phyloP scores from a whole-genome alignment of 805 yeast species.

The Pichia sporocuriosa region DNA sequence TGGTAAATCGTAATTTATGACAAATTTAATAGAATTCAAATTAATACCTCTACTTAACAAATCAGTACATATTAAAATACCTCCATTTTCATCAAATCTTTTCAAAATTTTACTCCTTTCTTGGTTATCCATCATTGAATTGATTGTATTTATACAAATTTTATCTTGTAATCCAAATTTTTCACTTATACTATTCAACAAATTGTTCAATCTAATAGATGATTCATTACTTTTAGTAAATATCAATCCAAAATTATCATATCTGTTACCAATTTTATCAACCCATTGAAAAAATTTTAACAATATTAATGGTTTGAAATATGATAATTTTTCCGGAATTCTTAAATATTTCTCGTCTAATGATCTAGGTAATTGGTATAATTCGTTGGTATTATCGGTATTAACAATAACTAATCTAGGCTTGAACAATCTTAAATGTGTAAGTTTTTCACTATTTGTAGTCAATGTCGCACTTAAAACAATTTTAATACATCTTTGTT shows the following conservation, averaged over 20 bases:
- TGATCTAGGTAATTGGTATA: constrained; percentile 54
- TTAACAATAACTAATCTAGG: constrained; percentile 78
- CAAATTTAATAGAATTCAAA: constrained; percentile 59
- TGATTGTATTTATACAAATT: constrained; percentile 47
- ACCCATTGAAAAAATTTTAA: constrained; percentile 41
- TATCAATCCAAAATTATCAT: constrained; percentile 39
- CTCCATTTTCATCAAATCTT: constrained; percentile 46
- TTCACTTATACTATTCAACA: constrained; percentile 39
- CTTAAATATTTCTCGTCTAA: constrained; percentile 32
- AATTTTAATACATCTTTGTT: constrained; percentile 46
- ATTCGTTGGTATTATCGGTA: constrained; percentile 40
- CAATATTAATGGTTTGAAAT: constrained; percentile 68
- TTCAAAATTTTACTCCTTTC: constrained; percentile 52
- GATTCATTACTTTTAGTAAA: constrained; percentile 81
- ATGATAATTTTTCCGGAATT: constrained; percentile 26
- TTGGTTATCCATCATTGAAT: constrained; percentile 48
- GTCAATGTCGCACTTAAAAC: constrained; percentile 92
- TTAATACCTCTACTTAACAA: constrained; percentile 95
- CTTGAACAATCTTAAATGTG: constrained; percentile 57
- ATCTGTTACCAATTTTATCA: constrained; percentile 28
- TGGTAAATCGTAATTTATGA: constrained; percentile 88
- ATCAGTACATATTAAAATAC: constrained; percentile 72
- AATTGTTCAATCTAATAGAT: constrained; percentile 67
- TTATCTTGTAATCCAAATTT: constrained; percentile 16
- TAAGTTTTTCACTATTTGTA: constrained; percentile 82